Base-by-base conservation (phyloP, 2,329 filamentous ascomycete species). In the Penicillium sp. region DNA sequence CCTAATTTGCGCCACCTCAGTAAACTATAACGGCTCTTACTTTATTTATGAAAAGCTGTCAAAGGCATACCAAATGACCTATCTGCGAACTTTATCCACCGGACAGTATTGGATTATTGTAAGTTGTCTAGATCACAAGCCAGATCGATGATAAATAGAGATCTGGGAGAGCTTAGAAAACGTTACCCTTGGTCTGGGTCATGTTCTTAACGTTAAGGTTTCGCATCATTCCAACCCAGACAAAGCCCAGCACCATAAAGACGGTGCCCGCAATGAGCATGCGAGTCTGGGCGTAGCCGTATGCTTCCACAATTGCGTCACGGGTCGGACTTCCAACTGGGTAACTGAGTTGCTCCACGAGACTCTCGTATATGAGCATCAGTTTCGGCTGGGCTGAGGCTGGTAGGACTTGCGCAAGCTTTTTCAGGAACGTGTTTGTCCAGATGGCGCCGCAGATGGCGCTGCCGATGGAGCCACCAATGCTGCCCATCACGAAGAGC, bases 371-470 rank as follows among this genome's bases (percentile, higher is more conserved):
- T 13, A 67, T 67, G 6, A 24, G 18, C 2, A 61, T 61, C 19
- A 64, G 51, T 18, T 66, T 52, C 3, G 49, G 18, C 54, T 64
- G 54, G 5, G 53, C 52, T 1, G 47, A 31, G 2, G 47, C 50
- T 5, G 84, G 83, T 0, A 86, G 75, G 55, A 81, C 75, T 47
- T 69, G 67, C 16, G 59, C 60, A 4, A 87, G 76, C 0, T 77
- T 77, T 5, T 74, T 70, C 7, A 77, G 77, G 71, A 87, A 84
- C 0, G 83, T 81, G 58, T 82, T 79, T 0, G 81, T 84, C 85
- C 86, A 89, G 65, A 89, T 86, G 11, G 85, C 84, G 0, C 78
- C 79, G 2, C 85, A 80, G 50, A 89, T 81, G 3, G 85, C 81
- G 11, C 74, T 76, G 3, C 85, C 85, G 7, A 86, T 72, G 0